phyloP scores from a whole-genome alignment of 139 green algal genomes.

The Coelastrella sp. region DNA sequence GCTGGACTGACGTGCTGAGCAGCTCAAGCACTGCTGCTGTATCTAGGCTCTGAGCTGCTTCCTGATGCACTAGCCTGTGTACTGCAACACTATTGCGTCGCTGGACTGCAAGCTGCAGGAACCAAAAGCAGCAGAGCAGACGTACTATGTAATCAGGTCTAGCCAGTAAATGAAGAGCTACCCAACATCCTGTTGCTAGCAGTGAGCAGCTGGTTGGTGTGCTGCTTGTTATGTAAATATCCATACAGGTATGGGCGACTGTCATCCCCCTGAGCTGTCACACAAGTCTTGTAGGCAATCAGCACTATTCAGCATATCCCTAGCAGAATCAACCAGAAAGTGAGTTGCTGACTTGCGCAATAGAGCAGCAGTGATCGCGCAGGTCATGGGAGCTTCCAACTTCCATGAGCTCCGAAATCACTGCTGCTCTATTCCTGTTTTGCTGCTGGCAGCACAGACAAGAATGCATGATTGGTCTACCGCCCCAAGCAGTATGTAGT shows the following conservation, averaged over 20 bases:
- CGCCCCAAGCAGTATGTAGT: background rate
- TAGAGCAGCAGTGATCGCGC: too few relatives aligned
- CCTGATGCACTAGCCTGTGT: background rate
- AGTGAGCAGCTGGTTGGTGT: background rate
- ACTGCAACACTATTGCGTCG: background rate
- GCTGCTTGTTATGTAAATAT: too few relatives aligned
- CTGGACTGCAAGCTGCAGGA: background rate
- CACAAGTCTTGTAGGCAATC: too few relatives aligned
- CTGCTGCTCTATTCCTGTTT: too few relatives aligned
- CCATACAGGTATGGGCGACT: too few relatives aligned
- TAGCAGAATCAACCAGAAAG: too few relatives aligned
- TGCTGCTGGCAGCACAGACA: too few relatives aligned
- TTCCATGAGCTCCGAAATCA: too few relatives aligned
- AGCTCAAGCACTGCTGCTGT: background rate
- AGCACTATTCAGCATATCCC: too few relatives aligned
- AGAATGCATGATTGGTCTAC: background rate
- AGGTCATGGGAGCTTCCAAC: too few relatives aligned
- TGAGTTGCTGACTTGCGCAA: too few relatives aligned
- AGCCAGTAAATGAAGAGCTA: background rate
- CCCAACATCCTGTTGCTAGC: background rate
- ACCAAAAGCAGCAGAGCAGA: background rate
- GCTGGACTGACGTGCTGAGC: background rate
- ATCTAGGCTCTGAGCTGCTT: background rate
- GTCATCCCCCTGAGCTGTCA: too few relatives aligned
- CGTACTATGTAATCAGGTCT: background rate